Base-by-base conservation (phyloP, 2,329 filamentous ascomycete genomes). In the Ophiostoma tasmaniense region DNA sequence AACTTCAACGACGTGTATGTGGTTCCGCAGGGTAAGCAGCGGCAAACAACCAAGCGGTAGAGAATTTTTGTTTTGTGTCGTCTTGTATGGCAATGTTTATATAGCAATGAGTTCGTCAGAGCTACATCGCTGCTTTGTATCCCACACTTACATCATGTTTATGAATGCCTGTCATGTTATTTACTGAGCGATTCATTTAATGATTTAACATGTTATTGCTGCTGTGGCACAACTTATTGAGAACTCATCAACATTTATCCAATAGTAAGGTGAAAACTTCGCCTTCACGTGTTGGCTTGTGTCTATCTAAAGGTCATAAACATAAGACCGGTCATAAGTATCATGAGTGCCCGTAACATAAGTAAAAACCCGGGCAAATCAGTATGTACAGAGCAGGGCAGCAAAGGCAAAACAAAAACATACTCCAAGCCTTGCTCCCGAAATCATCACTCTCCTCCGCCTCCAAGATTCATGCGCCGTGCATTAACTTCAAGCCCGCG, bases 1-100 rank as follows among this genome's bases (percentile, higher is more conserved):
- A 99, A 98, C 80, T 99, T 98, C 79, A 99, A 99, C 79, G 94
- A 98, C 77, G 91, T 96, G 33, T 98, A 98, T 78, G 87, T 91
- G 78, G 71, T 73, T 37, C 71, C 70, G 35, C 72, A 70, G 52
- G 70, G 71, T 20, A 71, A 70, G 65, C 70, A 70, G 35, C 69
- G 71, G 35, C 50, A 55, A 55, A 67, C 65, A 30, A 17, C 64
- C 17, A 69, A 72, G 65, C 65, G 67, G 35, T 71, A 28, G 28
- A 55, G n/a, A 13, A 25, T 55, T 55, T 25, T 22, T 25, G 13
- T 25, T n/a, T 35, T 50, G 3, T 33, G 62, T 35, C 22, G 8
- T 33, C 25, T 39, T 3, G 13, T 28, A 25, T 55, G n/a, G 10
- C n/a, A 50, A 55, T 25, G 50, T 11, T 13, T 6, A n/a, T n/a